phyloP scores from a whole-genome alignment of 1,284 basidiomycete species.

The Rhodotorula sp. region DNA sequence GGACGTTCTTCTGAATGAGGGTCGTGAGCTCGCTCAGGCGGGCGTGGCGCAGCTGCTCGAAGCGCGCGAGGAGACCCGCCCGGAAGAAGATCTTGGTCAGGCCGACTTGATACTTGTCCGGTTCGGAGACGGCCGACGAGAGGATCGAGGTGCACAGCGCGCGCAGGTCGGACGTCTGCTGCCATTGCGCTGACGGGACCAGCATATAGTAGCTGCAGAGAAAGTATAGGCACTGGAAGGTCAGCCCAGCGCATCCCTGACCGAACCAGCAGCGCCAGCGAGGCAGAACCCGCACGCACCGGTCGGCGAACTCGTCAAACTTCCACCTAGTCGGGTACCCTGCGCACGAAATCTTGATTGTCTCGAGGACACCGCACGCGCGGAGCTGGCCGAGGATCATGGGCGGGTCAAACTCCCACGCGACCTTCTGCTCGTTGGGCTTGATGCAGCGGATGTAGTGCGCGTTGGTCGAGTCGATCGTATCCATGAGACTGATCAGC shows the following conservation, averaged over 20 bases:
- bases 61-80: slow-evolving; percentile 96
- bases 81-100: slow-evolving; percentile 99
- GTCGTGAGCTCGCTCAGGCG: slow-evolving; percentile 88
- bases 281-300: slow-evolving; percentile 59
- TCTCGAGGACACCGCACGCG: slow-evolving; percentile 98
- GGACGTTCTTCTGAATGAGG: slow-evolving; percentile 95
- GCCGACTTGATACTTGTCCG: slow-evolving; percentile 96
- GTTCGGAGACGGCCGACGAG: slow-evolving; percentile 80
- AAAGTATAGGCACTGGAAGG: neutral
- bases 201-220: slow-evolving; percentile 91
- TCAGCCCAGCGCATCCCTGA: too few relatives aligned
- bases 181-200: slow-evolving; percentile 81
- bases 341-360: slow-evolving; percentile 97
- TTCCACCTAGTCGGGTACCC: slow-evolving; percentile 99
- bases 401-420: slow-evolving; percentile 96
- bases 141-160: slow-evolving; percentile 84
- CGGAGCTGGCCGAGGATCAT: slow-evolving; percentile 94
- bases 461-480: slow-evolving; percentile 94
- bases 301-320: slow-evolving; percentile 98
- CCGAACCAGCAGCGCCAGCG: too few relatives aligned
- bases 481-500: slow-evolving; percentile 92
- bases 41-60: slow-evolving; percentile 86
- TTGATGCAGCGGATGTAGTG: slow-evolving; percentile 99
- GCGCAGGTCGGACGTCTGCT: slow-evolving; percentile 68
- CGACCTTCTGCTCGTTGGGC: slow-evolving; percentile 93